Conservation (phyloP, 1,139 yeast genomes). For the Ashbya aceris region DNA sequence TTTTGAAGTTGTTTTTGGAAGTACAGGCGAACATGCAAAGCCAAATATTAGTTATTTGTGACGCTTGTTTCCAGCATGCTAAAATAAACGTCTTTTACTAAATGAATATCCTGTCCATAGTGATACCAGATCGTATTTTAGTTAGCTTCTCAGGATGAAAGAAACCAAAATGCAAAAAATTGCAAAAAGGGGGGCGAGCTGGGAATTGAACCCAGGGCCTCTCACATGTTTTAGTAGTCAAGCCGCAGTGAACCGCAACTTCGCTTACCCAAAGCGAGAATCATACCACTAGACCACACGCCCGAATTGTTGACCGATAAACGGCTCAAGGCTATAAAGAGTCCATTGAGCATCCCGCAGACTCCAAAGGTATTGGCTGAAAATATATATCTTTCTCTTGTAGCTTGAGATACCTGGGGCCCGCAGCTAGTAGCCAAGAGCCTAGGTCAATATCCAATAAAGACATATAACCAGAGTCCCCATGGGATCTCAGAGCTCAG, state of each 20-base stretch:
- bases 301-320: constrained; percentile 7
- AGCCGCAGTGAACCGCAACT: constrained; percentile 13
- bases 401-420: no score
- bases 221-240: constrained; percentile 19
- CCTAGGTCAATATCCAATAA: no score
- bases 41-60: neutral
- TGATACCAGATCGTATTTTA: no score
- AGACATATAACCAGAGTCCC: no score
- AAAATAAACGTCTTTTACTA: neutral
- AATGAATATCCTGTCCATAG: neutral
- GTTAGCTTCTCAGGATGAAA: no score
- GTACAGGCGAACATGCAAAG: neutral
- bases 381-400: no score
- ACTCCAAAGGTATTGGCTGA: no score
- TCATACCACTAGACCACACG: constrained; percentile 26
- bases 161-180: neutral
- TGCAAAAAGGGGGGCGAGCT: constrained; percentile 20
- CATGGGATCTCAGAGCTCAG: no score
- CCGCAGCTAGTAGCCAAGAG: no score
- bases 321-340: no score
- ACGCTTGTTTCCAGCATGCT: neutral
- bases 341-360: no score
- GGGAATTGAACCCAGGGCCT: constrained; percentile 27
- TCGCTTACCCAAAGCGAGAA: constrained; percentile 24
- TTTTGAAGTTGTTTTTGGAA: no score